Conservation (phyloP, 768 basidiomycete genomes). For the Amanita phalloides region DNA sequence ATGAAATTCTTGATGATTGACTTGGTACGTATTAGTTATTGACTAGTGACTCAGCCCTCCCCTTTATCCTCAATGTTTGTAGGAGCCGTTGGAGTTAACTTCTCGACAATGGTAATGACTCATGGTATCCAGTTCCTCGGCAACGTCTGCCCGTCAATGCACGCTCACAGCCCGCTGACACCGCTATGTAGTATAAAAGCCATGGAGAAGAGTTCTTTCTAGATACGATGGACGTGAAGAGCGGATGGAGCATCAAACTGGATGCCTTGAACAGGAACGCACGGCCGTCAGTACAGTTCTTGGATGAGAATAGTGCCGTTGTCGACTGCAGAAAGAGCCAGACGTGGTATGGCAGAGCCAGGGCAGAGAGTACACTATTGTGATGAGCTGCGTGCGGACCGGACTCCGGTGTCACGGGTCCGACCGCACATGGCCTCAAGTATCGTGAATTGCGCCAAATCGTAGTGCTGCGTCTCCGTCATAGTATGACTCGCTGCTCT, state of each 20-base stretch:
- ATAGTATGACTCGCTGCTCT: slow-evolving; percentile 43
- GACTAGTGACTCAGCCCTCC: too few species aligned
- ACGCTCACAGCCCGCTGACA: slow-evolving; percentile 7
- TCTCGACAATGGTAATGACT: too few species aligned
- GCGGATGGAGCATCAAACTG: slow-evolving; percentile 70
- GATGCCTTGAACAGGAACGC: slow-evolving; percentile 66
- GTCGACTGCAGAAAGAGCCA: slow-evolving; percentile 86
- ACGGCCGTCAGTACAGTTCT: slow-evolving; percentile 39
- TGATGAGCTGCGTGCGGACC: slow-evolving; percentile 54
- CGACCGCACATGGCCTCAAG: slow-evolving; percentile 55
- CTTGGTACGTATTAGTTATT: too few species aligned
- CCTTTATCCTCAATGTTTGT: too few species aligned
- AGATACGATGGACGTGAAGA: slow-evolving; percentile 59
- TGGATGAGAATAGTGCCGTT: slow-evolving; percentile 62
- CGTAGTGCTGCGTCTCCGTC: slow-evolving; percentile 46
- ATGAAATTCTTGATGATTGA: too few species aligned
- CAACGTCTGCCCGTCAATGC: too few species aligned
- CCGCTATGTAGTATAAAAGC: slow-evolving; percentile 52
- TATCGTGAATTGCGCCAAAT: slow-evolving; percentile 70
- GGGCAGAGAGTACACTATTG: slow-evolving; percentile 73
- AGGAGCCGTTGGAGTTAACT: too few species aligned
- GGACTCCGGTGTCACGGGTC: slow-evolving; percentile 24
- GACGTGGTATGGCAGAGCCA: slow-evolving; percentile 65
- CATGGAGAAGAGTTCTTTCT: slow-evolving; percentile 47
- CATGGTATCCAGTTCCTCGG: too few species aligned